Base-by-base conservation (phyloP, 352 stramenopile genomes). In the Pythium utonaiense region DNA sequence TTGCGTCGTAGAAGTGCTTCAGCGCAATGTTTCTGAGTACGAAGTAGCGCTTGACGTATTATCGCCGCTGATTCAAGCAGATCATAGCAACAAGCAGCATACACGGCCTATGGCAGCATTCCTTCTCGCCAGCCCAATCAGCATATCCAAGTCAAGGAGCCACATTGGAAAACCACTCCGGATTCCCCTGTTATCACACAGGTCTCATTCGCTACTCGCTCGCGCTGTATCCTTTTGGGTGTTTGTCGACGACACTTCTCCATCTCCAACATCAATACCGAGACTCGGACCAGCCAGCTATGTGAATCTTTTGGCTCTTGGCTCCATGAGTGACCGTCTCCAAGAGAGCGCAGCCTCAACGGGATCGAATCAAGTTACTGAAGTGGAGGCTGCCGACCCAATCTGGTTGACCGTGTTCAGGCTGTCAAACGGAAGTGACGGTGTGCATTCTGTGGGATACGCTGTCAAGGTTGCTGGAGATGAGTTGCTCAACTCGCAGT, bases 71-170 rank as follows among this genome's bases (percentile, higher is more conserved):
- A 42, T 6, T 6, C 24, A 16, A 6, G 21, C 13, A 36, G 30
- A 34, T 6, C n/a, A 9, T 4, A n/a, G n/a, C 16, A 17, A 21
- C 3, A 19, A 52, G 2, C 9, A 24, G 2, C 6, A 38, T 30
- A 3, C 13, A 3, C 21, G 3, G 7, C 44, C 6, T 50, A 24
- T n/a, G 8, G 27, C 14, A n/a, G 57, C 27, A 17, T 57, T 63
- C 41, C 41, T 63, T 22, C 57, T 63, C n/a, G 57, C 47, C 4
- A 63, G 57, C 19, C 57, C 57, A 1, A 24, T 63, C 34, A 52
- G 57, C 17, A 36, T 56, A 7, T 63, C 57, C 3, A 36, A 5
- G 3, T 17, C 57, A 17, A 47, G 57, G 12, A 63, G 34, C 19
- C 57, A 63, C 22, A 44, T 57, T 27, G n/a, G 50, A 12, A 56